phyloP scores from a whole-genome alignment of 495 filamentous ascomycete species.

The Neohortaea acidophila region DNA sequence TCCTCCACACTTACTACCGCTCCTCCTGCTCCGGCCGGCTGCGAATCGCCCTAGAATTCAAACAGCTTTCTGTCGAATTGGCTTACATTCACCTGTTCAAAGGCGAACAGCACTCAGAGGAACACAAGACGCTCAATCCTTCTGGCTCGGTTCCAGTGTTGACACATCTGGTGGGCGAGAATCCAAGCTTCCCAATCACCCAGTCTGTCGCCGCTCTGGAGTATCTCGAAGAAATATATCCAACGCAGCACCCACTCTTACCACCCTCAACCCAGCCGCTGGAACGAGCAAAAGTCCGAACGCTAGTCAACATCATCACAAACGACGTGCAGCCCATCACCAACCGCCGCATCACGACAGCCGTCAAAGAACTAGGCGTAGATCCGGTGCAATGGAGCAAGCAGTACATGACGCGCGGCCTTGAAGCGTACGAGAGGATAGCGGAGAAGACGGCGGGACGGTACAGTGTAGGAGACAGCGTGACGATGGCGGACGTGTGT shows the following conservation, averaged over 20 bases:
- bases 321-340: slow-evolving; percentile 37
- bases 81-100: slow-evolving; percentile 34
- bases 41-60: slow-evolving; percentile 36
- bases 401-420: slow-evolving; percentile 14
- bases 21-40: slow-evolving; percentile 41
- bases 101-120: slow-evolving; percentile 27
- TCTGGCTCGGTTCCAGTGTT: slow-evolving; percentile 38
- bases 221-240: slow-evolving; percentile 37
- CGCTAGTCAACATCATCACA: slow-evolving; percentile 33
- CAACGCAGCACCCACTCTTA: slow-evolving; percentile 20
- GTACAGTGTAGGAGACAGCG: slow-evolving; percentile 36
- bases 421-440: slow-evolving; percentile 34
- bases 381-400: neutral
- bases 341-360: slow-evolving; percentile 33
- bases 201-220: slow-evolving; percentile 40
- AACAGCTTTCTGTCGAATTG: slow-evolving; percentile 30
- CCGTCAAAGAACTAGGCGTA: slow-evolving; percentile 28
- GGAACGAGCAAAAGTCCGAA: slow-evolving; percentile 29
- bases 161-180: neutral
- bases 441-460: slow-evolving; percentile 24
- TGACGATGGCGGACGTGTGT: slow-evolving; percentile 39
- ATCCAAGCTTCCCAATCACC: slow-evolving; percentile 29
- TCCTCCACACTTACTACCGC: slow-evolving; percentile 39
- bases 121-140: slow-evolving; percentile 31
- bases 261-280: slow-evolving; percentile 22